Percentiles rank a stretch among this genome's conserved stretches.
These are phyloP conservation scores for Russula sp. DNA, from an alignment of 768 basidiomycete species.

Conservation along the genomic window DNA sequence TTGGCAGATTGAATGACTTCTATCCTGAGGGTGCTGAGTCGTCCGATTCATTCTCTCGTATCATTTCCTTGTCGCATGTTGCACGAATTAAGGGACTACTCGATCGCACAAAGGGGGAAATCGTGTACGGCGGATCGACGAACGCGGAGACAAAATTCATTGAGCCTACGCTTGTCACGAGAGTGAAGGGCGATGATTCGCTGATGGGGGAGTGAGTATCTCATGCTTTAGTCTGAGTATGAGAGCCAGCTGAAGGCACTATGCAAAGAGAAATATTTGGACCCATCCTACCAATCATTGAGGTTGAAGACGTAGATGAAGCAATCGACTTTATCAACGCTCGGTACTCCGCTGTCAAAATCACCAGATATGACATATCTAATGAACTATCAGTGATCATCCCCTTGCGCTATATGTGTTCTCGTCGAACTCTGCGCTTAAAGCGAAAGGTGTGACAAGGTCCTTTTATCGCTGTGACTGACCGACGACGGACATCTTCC, in stretches of 20 bases:
- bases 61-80: slow-evolving; percentile 51
- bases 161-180: slow-evolving; percentile 64
- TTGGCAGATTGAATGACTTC: slow-evolving; percentile 46
- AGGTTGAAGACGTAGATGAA: slow-evolving; percentile 62
- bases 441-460: slow-evolving; percentile 48
- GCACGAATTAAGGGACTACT: slow-evolving; percentile 55
- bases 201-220: slow-evolving; percentile 66
- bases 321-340: slow-evolving; percentile 64
- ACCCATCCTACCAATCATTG: slow-evolving; percentile 69
- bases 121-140: slow-evolving; percentile 59
- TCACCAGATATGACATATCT: background rate
- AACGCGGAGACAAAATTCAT: slow-evolving; percentile 57
- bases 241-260: background rate
- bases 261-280: slow-evolving; percentile 72
- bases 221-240: background rate
- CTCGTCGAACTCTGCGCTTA: slow-evolving; percentile 50
- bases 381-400: slow-evolving; percentile 45
- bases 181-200: slow-evolving; percentile 57
- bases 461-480: too few relatives aligned
- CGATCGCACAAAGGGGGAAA: slow-evolving; percentile 57
- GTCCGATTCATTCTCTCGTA: slow-evolving; percentile 43
- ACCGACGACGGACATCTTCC: background rate
- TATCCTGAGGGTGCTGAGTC: slow-evolving; percentile 43
- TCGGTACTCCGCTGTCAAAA: slow-evolving; percentile 32
- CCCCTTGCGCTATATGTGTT: slow-evolving; percentile 79